Evolutionary conservation across 129 eudicot genomes (phyloP).

Genomic region (Artemisia tridentata): DNA sequence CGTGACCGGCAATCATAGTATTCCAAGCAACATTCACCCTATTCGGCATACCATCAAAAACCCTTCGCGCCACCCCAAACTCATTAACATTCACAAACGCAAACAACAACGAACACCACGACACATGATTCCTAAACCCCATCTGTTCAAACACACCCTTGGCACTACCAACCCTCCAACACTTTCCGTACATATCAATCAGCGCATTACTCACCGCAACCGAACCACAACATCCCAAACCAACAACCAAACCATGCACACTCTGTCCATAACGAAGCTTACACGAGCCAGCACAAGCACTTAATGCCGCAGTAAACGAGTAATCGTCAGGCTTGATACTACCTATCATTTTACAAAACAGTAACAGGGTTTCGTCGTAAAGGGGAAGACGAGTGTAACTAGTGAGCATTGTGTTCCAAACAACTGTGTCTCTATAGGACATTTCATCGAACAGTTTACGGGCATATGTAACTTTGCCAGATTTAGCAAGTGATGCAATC

Average conservation of each 20-base stretch:
- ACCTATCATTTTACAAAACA: constrained; percentile 50
- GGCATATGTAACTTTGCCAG: constrained; percentile 50
- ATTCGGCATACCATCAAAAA: constrained; percentile 57
- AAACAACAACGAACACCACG: constrained; percentile 83
- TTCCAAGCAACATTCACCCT: constrained; percentile 69
- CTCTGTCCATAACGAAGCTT: constrained; percentile 43
- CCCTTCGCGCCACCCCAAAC: constrained; percentile 37
- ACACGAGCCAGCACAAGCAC: constrained; percentile 60
- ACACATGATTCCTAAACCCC: constrained; percentile 51
- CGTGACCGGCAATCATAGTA: constrained; percentile 68
- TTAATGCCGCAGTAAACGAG: constrained; percentile 61
- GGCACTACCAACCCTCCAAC: constrained; percentile 47
- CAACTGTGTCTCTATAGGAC: constrained; percentile 59
- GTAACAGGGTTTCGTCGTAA: constrained; percentile 53
- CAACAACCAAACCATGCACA: constrained; percentile 53
- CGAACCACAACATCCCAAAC: constrained; percentile 35
- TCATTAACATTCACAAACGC: constrained; percentile 54
- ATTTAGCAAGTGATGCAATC: constrained; percentile 48
- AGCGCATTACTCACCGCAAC: constrained; percentile 68
- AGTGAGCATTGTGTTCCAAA: constrained; percentile 82
- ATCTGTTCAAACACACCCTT: constrained; percentile 55
- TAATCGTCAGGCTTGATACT: constrained; percentile 56
- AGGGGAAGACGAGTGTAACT: constrained; percentile 58
- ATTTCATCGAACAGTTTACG: constrained; percentile 78
- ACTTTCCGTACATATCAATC: constrained; percentile 83